Percentiles rank a stretch among this genome's conserved stretches.
Evolutionary conservation across 768 basidiomycete genomes (phyloP).

Genomic region (Trametes cingulata): DNA sequence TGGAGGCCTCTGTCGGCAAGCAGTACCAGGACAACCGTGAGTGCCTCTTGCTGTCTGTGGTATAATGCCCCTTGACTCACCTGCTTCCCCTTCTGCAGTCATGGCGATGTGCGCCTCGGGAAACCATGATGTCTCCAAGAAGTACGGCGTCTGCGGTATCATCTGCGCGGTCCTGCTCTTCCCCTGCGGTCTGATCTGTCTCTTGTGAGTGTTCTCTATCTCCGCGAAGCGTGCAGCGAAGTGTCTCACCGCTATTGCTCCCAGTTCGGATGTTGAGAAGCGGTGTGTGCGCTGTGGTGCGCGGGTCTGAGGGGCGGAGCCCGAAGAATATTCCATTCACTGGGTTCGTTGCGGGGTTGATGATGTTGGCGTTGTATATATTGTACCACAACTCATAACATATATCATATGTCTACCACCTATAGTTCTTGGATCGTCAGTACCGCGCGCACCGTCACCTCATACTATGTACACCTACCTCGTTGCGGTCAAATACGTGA

Average conservation of each 20-base stretch:
- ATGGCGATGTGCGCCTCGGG: slow-evolving; percentile 33
- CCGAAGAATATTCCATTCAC: too few relatives aligned
- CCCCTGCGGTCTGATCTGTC: slow-evolving; percentile 28
- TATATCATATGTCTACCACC: too few relatives aligned
- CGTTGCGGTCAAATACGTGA: too few relatives aligned
- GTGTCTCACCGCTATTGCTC: not conserved
- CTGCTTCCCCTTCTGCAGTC: slow-evolving; percentile 11
- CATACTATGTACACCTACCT: too few relatives aligned
- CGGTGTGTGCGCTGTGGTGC: slow-evolving; percentile 32
- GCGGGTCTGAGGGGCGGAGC: slow-evolving; percentile 7
- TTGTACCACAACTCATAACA: not conserved
- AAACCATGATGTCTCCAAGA: slow-evolving; percentile 31
- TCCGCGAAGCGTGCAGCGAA: too few relatives aligned
- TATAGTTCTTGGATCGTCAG: too few relatives aligned
- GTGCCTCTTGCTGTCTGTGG: not conserved
- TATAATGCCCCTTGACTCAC: not conserved
- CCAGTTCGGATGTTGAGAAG: slow-evolving; percentile 25
- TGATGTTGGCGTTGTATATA: not conserved
- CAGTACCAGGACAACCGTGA: slow-evolving; percentile 11
- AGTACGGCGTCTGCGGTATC: slow-evolving; percentile 35
- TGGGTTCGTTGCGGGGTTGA: not conserved
- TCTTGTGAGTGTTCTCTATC: slow-evolving; percentile 15
- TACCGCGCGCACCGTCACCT: too few relatives aligned
- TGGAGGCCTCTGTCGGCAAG: not conserved
- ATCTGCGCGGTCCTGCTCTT: slow-evolving; percentile 34